Evolutionary conservation across 129 eudicot species (phyloP).

Genomic region (Deinandra increscens): DNA sequence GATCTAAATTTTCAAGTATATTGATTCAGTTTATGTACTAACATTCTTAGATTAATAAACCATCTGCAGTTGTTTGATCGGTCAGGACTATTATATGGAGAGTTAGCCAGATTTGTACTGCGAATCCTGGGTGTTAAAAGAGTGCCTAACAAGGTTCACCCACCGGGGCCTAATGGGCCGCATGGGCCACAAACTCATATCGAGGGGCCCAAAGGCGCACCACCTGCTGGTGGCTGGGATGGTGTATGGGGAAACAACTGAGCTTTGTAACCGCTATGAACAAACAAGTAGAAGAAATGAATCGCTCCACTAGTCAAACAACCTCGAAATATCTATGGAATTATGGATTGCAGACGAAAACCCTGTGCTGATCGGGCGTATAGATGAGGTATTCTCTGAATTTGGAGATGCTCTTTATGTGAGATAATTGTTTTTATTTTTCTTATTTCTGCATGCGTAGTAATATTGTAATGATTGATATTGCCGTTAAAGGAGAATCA

Average conservation of each 20-base stretch:
- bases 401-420: constrained; percentile 28
- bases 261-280: not conserved
- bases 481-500: constrained; percentile 31
- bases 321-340: constrained; percentile 10
- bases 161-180: constrained; percentile 58
- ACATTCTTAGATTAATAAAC: not conserved
- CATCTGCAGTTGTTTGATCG: constrained; percentile 77
- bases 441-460: constrained; percentile 12
- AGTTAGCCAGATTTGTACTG: constrained; percentile 81
- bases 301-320: constrained; percentile 3
- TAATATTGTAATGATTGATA: constrained; percentile 23
- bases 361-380: constrained; percentile 24
- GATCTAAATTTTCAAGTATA: not conserved
- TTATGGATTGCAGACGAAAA: constrained; percentile 18
- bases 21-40: not conserved
- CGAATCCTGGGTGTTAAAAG: constrained; percentile 66
- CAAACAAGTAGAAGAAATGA: constrained; percentile 20
- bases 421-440: constrained; percentile 1
- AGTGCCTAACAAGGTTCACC: constrained; percentile 62
- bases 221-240: constrained; percentile 81
- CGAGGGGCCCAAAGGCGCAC: constrained; percentile 80
- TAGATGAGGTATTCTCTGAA: constrained; percentile 34
- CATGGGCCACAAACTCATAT: constrained; percentile 50
- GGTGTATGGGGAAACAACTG: constrained; percentile 73
- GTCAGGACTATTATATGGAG: constrained; percentile 80